These are phyloP conservation scores for Aureobasidium vineae DNA, from an alignment of 2,329 filamentous ascomycete genomes.

Conservation along the genomic window DNA sequence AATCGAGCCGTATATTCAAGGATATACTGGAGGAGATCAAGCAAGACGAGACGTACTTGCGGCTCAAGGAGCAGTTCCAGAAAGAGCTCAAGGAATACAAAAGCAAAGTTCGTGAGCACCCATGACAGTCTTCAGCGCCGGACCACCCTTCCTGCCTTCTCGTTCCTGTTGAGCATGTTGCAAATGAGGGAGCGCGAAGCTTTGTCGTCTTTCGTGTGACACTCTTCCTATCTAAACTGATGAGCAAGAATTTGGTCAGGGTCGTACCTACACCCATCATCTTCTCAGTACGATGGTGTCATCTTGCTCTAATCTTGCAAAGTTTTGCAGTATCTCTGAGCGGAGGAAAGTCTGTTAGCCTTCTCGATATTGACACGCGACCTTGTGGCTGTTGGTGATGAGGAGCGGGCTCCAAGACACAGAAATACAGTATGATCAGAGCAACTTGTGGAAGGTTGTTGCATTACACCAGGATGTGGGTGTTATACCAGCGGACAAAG, in stretches of 20 bases:
- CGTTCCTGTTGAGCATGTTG: not conserved
- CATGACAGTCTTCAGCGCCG: not conserved
- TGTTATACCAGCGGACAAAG: no score
- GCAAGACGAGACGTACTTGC: conserved; percentile 46
- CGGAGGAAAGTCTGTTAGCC: not conserved
- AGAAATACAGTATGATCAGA: no score
- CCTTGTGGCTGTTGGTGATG: no score
- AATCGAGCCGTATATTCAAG: conserved; percentile 51
- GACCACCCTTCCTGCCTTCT: not conserved
- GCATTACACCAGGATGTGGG: no score
- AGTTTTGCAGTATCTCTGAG: no score
- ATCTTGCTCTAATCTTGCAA: not conserved
- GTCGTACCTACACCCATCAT: not conserved
- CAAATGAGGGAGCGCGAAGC: not conserved
- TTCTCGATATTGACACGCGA: not conserved
- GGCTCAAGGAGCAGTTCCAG: conserved; percentile 49
- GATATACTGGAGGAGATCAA: conserved; percentile 51
- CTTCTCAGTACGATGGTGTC: not conserved
- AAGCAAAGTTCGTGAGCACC: not conserved
- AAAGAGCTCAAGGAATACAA: conserved; percentile 44
- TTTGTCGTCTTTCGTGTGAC: not conserved
- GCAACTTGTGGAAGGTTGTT: no score
- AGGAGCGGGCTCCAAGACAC: no score
- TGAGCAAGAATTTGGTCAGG: not conserved
- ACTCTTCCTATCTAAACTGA: not conserved